Base-by-base conservation (phyloP, 176 grass and related monocot genomes). In the Cymbopogon citratus region DNA sequence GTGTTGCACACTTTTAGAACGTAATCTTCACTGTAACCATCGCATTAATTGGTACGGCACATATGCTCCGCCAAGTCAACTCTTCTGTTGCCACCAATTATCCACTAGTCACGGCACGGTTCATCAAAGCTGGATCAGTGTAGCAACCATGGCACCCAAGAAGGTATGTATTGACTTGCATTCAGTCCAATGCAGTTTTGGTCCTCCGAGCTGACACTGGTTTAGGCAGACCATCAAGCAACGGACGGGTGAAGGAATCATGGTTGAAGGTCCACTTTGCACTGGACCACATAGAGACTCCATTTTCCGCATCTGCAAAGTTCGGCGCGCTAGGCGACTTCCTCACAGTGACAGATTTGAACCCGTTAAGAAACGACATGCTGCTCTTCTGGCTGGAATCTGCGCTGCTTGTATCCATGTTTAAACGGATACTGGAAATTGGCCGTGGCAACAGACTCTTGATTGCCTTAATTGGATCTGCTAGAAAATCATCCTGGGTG, bases 181-280 rank as follows among this genome's bases (percentile, higher is more conserved):
- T 14, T 28, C 12, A 95, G 87, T 95, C 90, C 71, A 92, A 21
- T 14, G 93, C 93, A 34, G 93, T 52, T 86, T 94, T 94, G 36
- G 46, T 79, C 86, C 73, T 89, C 64, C 85, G 80, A 39, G 3
- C 70, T 5, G 77, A 36, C 2, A 75, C 59, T 2, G 86, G 83
- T 18, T 90, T 83, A 0, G 66, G 80, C 25, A 79, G 68, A 13
- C 79, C 82, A 29, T 85, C 83, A 34, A 90, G 81, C 43, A 94
- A 80, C 7, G 91, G 86, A 1, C 64, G 63, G 5, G 88, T 81
- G 68, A 91, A 81, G 27, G 89, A 79, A 57, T 94, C 92, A 10
- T 90, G 48, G 48, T 81, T 94, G 65, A 81, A 87, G 13, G 76
- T 86, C 92, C 92, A 87, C 38, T 74, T 87, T 7, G 92, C 82